These are phyloP conservation scores for Penicillium malachiteum DNA, from an alignment of 495 filamentous ascomycete species.

Conservation along the genomic window DNA sequence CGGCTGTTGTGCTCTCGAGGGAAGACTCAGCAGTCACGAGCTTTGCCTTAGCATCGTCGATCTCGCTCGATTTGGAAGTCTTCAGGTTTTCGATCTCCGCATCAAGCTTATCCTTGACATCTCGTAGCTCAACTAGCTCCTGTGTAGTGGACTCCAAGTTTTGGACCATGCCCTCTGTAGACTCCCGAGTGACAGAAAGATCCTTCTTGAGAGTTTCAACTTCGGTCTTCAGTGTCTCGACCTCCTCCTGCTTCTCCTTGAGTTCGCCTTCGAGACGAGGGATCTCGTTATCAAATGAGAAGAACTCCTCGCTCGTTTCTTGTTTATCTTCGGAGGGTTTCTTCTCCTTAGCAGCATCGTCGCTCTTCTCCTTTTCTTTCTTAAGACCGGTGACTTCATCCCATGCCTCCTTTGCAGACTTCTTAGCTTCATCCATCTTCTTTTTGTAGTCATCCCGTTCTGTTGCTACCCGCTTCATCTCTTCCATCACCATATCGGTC, in stretches of 20 bases:
- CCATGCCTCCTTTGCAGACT: constrained; percentile 56
- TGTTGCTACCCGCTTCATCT: constrained; percentile 80
- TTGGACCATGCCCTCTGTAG: constrained; percentile 62
- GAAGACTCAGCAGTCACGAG: constrained; percentile 42
- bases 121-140: constrained; percentile 57
- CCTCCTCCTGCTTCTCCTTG: constrained; percentile 61
- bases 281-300: constrained; percentile 80
- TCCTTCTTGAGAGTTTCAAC: constrained; percentile 55
- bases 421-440: constrained; percentile 68
- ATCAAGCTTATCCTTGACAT: constrained; percentile 55
- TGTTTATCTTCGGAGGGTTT: constrained; percentile 31
- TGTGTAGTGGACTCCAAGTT: constrained; percentile 59
- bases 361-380: constrained; percentile 27
- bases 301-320: constrained; percentile 71
- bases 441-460: constrained; percentile 81
- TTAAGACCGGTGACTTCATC: constrained; percentile 54
- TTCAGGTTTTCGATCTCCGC: constrained; percentile 42
- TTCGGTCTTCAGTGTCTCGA: constrained; percentile 63
- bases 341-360: constrained; percentile 24
- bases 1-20: constrained; percentile 43
- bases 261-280: constrained; percentile 63
- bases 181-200: constrained; percentile 59
- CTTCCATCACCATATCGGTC: constrained; percentile 85
- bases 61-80: constrained; percentile 32
- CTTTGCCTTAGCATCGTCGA: constrained; percentile 42